Evolutionary conservation across 768 basidiomycete genomes (phyloP).

Genomic region (Coprinopsis cinerea): DNA sequence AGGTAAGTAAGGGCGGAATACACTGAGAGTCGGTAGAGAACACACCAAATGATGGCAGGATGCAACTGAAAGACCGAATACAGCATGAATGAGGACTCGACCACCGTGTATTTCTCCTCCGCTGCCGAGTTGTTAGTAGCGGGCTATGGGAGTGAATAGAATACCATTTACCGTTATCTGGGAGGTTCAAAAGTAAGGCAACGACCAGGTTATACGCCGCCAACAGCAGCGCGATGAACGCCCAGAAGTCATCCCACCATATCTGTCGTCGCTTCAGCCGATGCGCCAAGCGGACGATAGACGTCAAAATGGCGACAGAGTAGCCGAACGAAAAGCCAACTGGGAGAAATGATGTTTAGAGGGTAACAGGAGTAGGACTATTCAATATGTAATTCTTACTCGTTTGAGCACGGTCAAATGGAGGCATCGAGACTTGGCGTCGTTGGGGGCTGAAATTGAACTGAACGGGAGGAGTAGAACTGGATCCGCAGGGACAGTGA

Average conservation of each 20-base stretch:
- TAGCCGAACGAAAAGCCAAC: neutral
- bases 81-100: neutral
- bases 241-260: slow-evolving; percentile 5
- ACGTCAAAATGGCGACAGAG: neutral
- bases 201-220: neutral
- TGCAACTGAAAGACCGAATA: neutral
- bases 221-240: neutral
- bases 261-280: neutral
- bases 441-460: too few species aligned
- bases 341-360: too few species aligned
- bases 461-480: too few species aligned
- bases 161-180: neutral
- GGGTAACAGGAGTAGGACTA: too few species aligned
- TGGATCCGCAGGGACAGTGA: too few species aligned
- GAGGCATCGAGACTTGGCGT: too few species aligned
- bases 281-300: neutral
- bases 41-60: slow-evolving; percentile 1
- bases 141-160: too few species aligned
- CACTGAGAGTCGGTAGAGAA: neutral
- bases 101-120: neutral
- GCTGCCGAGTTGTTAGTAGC: too few species aligned
- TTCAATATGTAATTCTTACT: too few species aligned
- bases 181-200: neutral
- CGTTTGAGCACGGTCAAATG: too few species aligned
- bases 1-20: neutral